These are phyloP conservation scores for Hericium coralloides DNA, from an alignment of 768 basidiomycete genomes.

Conservation along the genomic window DNA sequence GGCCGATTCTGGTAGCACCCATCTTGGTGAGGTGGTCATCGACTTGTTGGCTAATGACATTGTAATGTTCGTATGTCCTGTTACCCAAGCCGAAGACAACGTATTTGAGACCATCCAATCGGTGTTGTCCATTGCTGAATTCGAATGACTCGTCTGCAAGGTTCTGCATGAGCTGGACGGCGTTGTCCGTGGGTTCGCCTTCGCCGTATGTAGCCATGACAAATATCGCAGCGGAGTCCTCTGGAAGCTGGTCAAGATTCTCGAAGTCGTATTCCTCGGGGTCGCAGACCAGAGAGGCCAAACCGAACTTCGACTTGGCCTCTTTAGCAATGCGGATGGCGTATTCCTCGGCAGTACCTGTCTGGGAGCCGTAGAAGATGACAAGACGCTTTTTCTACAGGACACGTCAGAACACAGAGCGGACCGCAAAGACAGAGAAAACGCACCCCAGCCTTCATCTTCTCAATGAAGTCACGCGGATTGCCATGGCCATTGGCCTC, in stretches of 20 bases:
- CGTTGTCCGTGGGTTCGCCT: constrained; percentile 98
- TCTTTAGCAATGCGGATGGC: constrained; percentile 97
- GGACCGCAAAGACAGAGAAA: neutral
- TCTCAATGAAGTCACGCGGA: constrained; percentile 88
- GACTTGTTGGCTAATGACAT: constrained; percentile 74
- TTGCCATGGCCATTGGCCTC: constrained; percentile 61
- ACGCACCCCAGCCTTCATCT: constrained; percentile 90
- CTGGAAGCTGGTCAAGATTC: constrained; percentile 85
- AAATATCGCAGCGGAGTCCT: constrained; percentile 84
- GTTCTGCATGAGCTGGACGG: constrained; percentile 90
- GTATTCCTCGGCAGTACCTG: constrained; percentile 97
- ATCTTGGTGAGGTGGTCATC: constrained; percentile 67
- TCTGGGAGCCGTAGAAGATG: constrained; percentile 98
- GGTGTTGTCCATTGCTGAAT: constrained; percentile 73
- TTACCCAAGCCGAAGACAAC: constrained; percentile 93
- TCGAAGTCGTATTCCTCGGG: constrained; percentile 99
- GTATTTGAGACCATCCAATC: constrained; percentile 81
- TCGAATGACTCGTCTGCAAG: constrained; percentile 79
- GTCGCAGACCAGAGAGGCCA: constrained; percentile 94
- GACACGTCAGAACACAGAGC: constrained; percentile 1
- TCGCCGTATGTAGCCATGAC: constrained; percentile 98
- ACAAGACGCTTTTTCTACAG: constrained; percentile 89
- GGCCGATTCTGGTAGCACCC: constrained; percentile 80
- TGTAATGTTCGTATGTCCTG: constrained; percentile 95
- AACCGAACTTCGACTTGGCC: constrained; percentile 91